Evolutionary conservation across 179 eudicot genomes (phyloP), one percentile per base, ranked within the genome.

Genomic region (Actinidia chinensis): DNA sequence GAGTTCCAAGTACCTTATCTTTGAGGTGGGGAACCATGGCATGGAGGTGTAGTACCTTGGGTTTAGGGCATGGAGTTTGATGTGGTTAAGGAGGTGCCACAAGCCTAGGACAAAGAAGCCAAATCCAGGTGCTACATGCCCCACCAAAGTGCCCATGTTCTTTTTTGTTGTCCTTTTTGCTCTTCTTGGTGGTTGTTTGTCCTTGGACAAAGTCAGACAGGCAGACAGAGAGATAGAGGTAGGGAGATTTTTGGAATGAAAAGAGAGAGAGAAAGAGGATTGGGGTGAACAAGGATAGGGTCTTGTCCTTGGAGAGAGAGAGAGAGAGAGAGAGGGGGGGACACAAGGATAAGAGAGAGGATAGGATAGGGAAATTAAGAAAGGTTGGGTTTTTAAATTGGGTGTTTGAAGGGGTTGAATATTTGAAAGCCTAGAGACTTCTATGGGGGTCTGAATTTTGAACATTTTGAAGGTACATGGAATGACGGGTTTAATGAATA

Each of bases 71-170:
- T 91, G 87, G 80, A 80, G 85, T 33, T 77, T 89, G 36, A 88
- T 84, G 66, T 92, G 89, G 84, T 92, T 91, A 43, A 85, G 71
- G 18, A 92, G 88, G 80, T 92, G 97, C 97, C 97, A 92, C 36
- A 91, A 14, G 6, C 97, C 97, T 6, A 91, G 86, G 6, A 81
- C n/a, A 54, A 90, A 78, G 83, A 91, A 92, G 40, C 91, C 92
- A 48, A 92, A 85, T 6, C 97, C 97, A 8, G 95, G 95, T 42
- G 79, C 91, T 18, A 91, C 93, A 61, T 92, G 97, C 8, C 97
- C 97, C 8, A 89, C 73, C 44, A 89, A 75, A 71, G 88, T 87
- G 36, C 97, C 97, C 97, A 92, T 92, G 33, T 4, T 48, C 14
- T 65, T 6, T 8, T 8, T 8, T 25, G 59, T 4, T 46, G 55